Evolutionary conservation across 108 stramenopile species (phyloP).

Genomic region (Fistulifera pelliculosa): DNA sequence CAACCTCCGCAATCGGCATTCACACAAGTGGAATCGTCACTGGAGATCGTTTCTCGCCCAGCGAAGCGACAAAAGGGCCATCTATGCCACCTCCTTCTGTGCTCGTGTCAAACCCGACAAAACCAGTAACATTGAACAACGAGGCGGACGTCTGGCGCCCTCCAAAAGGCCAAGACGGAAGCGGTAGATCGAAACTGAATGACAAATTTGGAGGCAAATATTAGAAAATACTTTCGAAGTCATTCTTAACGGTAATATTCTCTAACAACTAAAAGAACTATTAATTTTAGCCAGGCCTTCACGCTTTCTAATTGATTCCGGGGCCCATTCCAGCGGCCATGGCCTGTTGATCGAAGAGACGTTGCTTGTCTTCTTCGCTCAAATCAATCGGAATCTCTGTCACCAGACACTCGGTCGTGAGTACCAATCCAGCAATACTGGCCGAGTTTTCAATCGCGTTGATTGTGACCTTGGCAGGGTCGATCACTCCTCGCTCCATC

Average conservation of each 20-base stretch:
- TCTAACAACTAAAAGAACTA: background rate
- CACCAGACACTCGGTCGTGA: constrained; percentile 94
- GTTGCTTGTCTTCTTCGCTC: constrained; percentile 67
- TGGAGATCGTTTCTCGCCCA: background rate
- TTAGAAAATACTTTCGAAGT: constrained; percentile 7
- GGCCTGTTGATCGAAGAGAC: constrained; percentile 69
- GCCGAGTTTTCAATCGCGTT: constrained; percentile 94
- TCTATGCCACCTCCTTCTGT: background rate
- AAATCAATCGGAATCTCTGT: constrained; percentile 83
- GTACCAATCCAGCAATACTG: constrained; percentile 88
- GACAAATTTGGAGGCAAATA: constrained; percentile 80
- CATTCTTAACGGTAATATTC: background rate
- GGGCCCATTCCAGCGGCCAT: constrained; percentile 79
- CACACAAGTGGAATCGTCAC: background rate
- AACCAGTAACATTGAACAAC: background rate
- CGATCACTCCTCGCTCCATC: constrained; percentile 83
- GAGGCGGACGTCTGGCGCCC: constrained; percentile 68
- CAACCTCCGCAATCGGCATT: background rate
- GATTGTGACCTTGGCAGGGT: constrained; percentile 96
- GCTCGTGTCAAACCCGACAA: background rate
- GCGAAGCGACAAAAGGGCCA: constrained; percentile 1
- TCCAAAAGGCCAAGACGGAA: constrained; percentile 68
- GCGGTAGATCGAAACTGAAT: constrained; percentile 67
- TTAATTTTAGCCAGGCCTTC: background rate
- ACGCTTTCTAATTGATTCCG: constrained; percentile 12